Evolutionary conservation across 2,329 filamentous ascomycete species (phyloP), one percentile per base, ranked within the genome.

Genomic region (Cryoendolithus antarcticus): DNA sequence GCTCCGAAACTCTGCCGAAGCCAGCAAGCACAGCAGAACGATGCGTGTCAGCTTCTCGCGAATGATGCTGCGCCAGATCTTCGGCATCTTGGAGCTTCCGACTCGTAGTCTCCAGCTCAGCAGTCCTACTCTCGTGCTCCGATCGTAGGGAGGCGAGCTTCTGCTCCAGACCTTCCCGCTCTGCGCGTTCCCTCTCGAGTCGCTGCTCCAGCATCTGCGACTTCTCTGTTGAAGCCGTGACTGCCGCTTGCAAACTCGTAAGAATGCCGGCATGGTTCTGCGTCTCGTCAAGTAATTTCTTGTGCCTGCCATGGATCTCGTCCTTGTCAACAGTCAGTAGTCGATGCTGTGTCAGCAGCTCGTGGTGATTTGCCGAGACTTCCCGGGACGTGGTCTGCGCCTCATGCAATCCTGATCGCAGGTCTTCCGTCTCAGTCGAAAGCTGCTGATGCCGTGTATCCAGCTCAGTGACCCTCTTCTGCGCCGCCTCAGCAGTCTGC

Each of bases 261-360:
- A 98, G 76, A 4, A 85, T 80, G 10, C 75, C 69, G 8, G 71
- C 70, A 51, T 86, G 79, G 39, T 80, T 82, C 54, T 77, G 77
- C 1, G 80, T 73, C 39, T 74, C 77, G n/a, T 72, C 70, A 1
- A 78, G 60, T 3, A 74, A 73, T 28, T 82, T 80, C 11, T 82
- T 71, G 40, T 85, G 76, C 55, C 79, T 82, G 28, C 67, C 66
- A 38, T 74, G 70, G 9, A 94, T 61, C 47, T 93, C 85, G 3
- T 80, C 74, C 60, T 91, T 93, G 57, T 96, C 89, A n/a, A 93
- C 73, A 39, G 72, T 72, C n/a, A 94, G 65, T 42, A 94, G 65
- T 49, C 85, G 78, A 32, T 83, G 66, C 30, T 81, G 71, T 1
- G 86, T 76, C 40, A 82, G 70, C 1, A 88, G 80, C 58, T 95